Evolutionary conservation across 179 eudicot genomes (phyloP).

Genomic region (Amaranthus tricolor): DNA sequence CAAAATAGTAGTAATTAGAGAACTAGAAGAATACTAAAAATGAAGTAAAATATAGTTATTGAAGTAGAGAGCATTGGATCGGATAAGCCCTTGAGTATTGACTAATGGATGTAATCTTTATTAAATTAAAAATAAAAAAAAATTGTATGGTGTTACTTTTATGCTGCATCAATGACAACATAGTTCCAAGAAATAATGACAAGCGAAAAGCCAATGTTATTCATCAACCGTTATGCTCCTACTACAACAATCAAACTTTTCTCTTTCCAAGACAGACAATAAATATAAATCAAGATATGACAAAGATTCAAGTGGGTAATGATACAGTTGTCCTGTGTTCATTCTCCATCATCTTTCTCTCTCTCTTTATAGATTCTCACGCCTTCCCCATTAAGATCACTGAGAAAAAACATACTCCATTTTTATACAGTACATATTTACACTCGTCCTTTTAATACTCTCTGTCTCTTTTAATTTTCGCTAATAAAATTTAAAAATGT

Average conservation of each 20-base stretch:
- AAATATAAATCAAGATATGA: conserved; percentile 17
- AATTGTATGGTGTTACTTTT: not conserved
- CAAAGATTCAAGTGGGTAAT: conserved; percentile 31
- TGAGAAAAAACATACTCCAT: not conserved
- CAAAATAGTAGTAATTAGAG: too few relatives aligned
- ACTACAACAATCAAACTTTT: conserved; percentile 23
- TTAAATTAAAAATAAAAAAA: not conserved
- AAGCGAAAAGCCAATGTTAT: conserved; percentile 22
- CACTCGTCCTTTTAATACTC: too few relatives aligned
- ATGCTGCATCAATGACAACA: conserved; percentile 28
- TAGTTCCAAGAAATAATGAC: conserved; percentile 26
- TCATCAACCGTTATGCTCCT: conserved; percentile 24
- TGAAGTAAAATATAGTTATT: too few relatives aligned
- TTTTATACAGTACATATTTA: not conserved
- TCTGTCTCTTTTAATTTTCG: too few relatives aligned
- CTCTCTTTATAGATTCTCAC: conserved; percentile 31
- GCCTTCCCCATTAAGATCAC: conserved; percentile 4
- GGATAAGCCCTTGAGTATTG: not conserved
- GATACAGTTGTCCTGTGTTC: conserved; percentile 29
- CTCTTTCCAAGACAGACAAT: conserved; percentile 14
- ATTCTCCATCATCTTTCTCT: conserved; percentile 16
- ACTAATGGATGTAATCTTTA: too few relatives aligned
- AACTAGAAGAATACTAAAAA: too few relatives aligned
- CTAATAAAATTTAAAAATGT: too few relatives aligned
- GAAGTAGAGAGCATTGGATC: not conserved